A percentile compares a stretch with the other conserved stretches of the same genome.
Conservation (phyloP, 192 early-diverging fungal species). For the Gorgonomyces haynaldii region DNA sequence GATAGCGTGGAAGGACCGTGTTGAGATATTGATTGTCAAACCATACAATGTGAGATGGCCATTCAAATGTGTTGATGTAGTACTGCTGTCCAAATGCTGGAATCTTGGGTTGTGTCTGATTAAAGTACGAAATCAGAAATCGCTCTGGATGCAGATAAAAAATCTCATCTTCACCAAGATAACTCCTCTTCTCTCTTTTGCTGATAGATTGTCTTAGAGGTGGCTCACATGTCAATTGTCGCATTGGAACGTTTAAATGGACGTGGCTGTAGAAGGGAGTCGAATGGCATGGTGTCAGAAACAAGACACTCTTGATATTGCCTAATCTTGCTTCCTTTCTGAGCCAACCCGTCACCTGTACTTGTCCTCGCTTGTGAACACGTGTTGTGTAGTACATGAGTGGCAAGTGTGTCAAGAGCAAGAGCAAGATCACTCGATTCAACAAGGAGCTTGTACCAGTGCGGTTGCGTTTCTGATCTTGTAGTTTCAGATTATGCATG, state of each 20-base stretch:
- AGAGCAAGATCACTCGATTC: conserved; percentile 13
- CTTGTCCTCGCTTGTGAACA: conserved; percentile 86
- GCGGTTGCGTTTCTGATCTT: background rate
- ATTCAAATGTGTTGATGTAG: conserved; percentile 20
- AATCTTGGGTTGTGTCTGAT: background rate
- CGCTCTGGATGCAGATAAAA: conserved; percentile 60
- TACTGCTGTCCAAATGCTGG: conserved; percentile 18
- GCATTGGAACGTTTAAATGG: conserved; percentile 57
- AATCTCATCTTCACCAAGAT: conserved; percentile 64
- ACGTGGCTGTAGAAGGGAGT: conserved; percentile 85
- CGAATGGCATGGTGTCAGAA: conserved; percentile 96
- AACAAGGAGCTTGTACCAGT: conserved; percentile 6
- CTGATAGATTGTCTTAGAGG: conserved; percentile 42
- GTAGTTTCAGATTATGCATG: conserved; percentile 6
- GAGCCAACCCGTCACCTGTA: conserved; percentile 74
- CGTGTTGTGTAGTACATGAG: conserved; percentile 58
- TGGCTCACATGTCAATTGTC: conserved; percentile 88
- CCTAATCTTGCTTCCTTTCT: conserved; percentile 24
- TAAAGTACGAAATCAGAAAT: conserved; percentile 40
- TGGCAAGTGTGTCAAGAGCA: conserved; percentile 57
- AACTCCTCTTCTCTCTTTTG: conserved; percentile 5
- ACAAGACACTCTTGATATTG: conserved; percentile 37
- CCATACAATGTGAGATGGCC: conserved; percentile 73
- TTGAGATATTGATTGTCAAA: conserved; percentile 25
- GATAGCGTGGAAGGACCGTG: conserved; percentile 5